Conservation (phyloP, 1,284 basidiomycete species). For the Microbotryum lychnidis-dioicae region DNA sequence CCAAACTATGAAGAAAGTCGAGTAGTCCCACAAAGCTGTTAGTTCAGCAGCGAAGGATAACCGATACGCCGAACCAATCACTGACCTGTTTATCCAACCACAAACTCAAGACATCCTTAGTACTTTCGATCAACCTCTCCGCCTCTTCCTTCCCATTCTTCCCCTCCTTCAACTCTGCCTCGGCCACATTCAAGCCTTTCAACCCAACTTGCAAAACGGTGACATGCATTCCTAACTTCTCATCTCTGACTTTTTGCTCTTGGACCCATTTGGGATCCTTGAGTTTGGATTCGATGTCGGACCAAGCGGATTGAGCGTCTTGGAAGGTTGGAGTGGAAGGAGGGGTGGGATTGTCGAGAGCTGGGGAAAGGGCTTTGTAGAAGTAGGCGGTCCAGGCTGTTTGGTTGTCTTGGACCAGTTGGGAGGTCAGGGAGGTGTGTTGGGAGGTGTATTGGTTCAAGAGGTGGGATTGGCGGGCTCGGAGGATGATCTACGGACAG, state of each 20-base stretch:
- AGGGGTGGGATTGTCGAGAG: slow-evolving; percentile 48
- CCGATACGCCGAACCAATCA: neutral
- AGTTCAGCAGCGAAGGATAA: neutral
- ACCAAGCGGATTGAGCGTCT: slow-evolving; percentile 51
- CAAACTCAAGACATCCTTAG: slow-evolving; percentile 64
- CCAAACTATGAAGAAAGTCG: slow-evolving; percentile 51
- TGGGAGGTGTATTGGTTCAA: slow-evolving; percentile 48
- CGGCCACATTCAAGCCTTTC: slow-evolving; percentile 14
- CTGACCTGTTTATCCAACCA: slow-evolving; percentile 66
- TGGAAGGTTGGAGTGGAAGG: slow-evolving; percentile 36
- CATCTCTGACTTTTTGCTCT: slow-evolving; percentile 64
- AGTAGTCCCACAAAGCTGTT: neutral
- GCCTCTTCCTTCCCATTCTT: slow-evolving; percentile 42
- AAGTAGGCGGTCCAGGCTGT: slow-evolving; percentile 60
- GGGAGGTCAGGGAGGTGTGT: slow-evolving; percentile 40
- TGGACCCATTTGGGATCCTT: slow-evolving; percentile 54
- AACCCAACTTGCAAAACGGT: slow-evolving; percentile 47
- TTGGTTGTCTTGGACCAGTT: slow-evolving; percentile 55
- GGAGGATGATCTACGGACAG: slow-evolving; percentile 65
- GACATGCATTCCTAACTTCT: slow-evolving; percentile 85
- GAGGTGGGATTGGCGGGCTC: slow-evolving; percentile 77
- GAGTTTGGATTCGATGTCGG: slow-evolving; percentile 47
- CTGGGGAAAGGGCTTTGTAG: slow-evolving; percentile 53
- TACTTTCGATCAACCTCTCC: slow-evolving; percentile 58
- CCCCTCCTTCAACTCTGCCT: slow-evolving; percentile 8